Evolutionary conservation across 306 rosid species (phyloP).

Genomic region (Prunus fruticosa): DNA sequence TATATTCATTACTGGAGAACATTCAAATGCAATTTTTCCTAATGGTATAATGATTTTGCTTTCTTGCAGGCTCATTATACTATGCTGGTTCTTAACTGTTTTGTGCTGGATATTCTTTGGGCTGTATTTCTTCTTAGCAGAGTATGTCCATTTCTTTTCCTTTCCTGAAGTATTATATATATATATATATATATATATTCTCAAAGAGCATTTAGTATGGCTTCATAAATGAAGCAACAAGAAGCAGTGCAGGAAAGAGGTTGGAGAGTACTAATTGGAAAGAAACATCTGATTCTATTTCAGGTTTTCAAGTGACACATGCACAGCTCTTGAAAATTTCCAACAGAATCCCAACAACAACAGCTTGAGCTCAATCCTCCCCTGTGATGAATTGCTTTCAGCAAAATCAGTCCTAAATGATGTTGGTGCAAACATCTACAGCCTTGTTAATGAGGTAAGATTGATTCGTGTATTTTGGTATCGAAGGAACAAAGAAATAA

Average conservation of each 20-base stretch:
- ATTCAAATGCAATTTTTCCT: not conserved
- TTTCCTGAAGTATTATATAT: not conserved
- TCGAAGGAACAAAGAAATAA: not conserved
- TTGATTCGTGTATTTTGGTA: not conserved
- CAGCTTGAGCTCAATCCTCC: constrained; percentile 61
- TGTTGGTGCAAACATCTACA: constrained; percentile 44
- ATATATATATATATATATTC: not conserved
- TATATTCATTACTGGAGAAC: not conserved
- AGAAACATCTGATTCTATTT: constrained; percentile 1
- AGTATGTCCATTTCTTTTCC: constrained; percentile 37
- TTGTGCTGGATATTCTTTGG: constrained; percentile 71
- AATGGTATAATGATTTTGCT: not conserved
- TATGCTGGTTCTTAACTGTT: constrained; percentile 64
- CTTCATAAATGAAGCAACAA: not conserved
- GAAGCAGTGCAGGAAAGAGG: not conserved
- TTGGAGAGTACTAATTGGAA: not conserved
- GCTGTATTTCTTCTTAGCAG: constrained; percentile 52
- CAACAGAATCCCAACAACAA: constrained; percentile 56
- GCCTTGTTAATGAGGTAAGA: constrained; percentile 52
- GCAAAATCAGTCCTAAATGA: constrained; percentile 44
- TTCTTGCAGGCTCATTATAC: constrained; percentile 46
- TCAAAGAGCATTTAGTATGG: not conserved
- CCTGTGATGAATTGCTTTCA: constrained; percentile 54
- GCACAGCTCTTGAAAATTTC: constrained; percentile 59
- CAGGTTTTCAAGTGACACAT: constrained; percentile 61